A percentile compares a stretch with the other conserved stretches of the same genome.
These are phyloP conservation scores for Fistulinella prunicolor DNA, from an alignment of 768 basidiomycete species.

Conservation along the genomic window DNA sequence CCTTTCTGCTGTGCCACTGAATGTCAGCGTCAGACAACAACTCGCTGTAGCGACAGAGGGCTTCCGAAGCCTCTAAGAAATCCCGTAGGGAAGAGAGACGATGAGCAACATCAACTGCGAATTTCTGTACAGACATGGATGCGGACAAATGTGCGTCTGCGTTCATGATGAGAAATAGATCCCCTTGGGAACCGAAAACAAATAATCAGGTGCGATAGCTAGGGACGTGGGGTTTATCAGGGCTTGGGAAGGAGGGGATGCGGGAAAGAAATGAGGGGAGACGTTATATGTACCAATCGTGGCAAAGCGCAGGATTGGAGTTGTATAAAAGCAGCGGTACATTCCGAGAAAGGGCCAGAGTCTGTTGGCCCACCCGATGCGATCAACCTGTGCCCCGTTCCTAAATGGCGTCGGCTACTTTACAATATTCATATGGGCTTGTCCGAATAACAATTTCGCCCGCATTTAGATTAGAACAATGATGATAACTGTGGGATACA, in stretches of 20 bases:
- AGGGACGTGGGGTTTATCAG: conserved; percentile 1
- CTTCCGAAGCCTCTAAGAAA: conserved; percentile 30
- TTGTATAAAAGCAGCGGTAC: conserved; percentile 29
- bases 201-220: conserved; percentile 8
- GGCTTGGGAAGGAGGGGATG: conserved; percentile 9
- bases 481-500: conserved; percentile 1
- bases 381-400: conserved; percentile 15
- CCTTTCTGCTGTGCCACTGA: conserved; percentile 28
- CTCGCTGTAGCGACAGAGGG: conserved; percentile 20
- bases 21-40: conserved; percentile 20
- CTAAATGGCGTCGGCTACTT: conserved; percentile 8
- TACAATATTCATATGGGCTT: conserved; percentile 1
- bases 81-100: conserved; percentile 29
- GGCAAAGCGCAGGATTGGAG: conserved; percentile 23
- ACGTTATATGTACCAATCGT: conserved; percentile 28
- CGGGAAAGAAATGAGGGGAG: conserved; percentile 10
- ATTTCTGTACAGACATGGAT: conserved; percentile 20
- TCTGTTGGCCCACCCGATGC: neutral
- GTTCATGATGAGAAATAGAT: conserved; percentile 16
- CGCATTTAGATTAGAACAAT: conserved; percentile 5
- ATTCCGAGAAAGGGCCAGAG: conserved; percentile 28
- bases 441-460: neutral
- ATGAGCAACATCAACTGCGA: conserved; percentile 28
- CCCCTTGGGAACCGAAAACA: conserved; percentile 17
- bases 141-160: conserved; percentile 9